Evolutionary conservation across 2,329 filamentous ascomycete species (phyloP).

Genomic region (Fusarium bulbicola): DNA sequence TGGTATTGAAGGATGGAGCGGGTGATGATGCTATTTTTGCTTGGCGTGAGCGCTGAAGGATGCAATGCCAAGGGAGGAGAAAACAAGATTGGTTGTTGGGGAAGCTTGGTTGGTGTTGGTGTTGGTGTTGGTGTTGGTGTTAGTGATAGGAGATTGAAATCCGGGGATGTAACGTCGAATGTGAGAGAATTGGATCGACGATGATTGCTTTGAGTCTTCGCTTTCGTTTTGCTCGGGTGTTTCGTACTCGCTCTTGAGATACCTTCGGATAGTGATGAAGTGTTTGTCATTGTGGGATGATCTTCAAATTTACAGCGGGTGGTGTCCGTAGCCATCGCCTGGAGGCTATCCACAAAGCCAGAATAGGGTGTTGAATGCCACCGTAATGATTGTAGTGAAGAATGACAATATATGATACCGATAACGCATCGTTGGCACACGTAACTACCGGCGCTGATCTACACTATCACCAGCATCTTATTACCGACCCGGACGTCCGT

Average conservation of each 20-base stretch:
- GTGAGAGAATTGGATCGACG: background rate
- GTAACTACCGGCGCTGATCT: background rate
- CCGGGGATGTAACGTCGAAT: background rate
- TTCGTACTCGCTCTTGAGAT: background rate
- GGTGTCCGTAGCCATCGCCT: background rate
- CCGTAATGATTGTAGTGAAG: background rate
- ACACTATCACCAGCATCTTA: background rate
- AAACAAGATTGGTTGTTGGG: slow-evolving; percentile 12
- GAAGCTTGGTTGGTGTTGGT: background rate
- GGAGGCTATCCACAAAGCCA: background rate
- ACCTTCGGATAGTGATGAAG: fast-evolving
- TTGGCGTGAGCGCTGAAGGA: slow-evolving; percentile 12
- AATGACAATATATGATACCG: background rate
- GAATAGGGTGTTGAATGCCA: no score
- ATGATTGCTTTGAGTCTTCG: background rate
- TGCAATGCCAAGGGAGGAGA: slow-evolving; percentile 2
- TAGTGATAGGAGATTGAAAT: background rate
- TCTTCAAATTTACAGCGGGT: background rate
- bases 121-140: background rate
- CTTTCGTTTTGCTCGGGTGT: background rate
- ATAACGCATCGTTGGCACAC: background rate
- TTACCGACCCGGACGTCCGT: background rate
- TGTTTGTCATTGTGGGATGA: background rate
- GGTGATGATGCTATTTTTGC: slow-evolving; percentile 21
- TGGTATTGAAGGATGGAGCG: background rate